Conservation (phyloP, 2,329 filamentous ascomycete species). For the Exophiala mesophila region DNA sequence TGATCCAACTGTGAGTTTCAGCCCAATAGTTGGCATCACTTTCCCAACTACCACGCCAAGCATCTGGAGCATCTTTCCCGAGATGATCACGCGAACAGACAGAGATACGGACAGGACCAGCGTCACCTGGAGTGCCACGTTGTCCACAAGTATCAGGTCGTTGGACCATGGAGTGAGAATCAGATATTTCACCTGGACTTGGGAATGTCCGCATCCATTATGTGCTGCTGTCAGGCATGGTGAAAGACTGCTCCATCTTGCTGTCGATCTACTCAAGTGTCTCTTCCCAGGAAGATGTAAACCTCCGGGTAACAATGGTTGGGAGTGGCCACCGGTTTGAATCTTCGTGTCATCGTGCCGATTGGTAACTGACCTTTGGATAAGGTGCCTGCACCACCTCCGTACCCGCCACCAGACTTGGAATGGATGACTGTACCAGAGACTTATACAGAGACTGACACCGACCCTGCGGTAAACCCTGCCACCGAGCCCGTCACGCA, state of each 20-base stretch:
- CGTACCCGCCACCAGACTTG: background rate
- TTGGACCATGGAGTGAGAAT: background rate
- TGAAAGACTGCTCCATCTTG: background rate
- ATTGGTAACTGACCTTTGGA: too few species aligned
- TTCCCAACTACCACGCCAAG: background rate
- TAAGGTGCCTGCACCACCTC: background rate
- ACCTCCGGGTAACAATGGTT: background rate
- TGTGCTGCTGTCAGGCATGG: background rate
- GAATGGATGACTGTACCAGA: background rate
- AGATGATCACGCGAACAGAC: background rate
- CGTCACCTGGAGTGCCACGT: background rate
- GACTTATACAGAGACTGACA: background rate
- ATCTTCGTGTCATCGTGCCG: too few species aligned
- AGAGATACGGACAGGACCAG: background rate
- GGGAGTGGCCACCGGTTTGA: conserved; percentile 2
- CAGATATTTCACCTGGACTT: background rate
- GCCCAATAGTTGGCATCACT: background rate
- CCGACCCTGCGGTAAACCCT: background rate
- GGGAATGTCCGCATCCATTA: background rate
- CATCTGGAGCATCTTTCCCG: background rate
- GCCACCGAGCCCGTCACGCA: background rate
- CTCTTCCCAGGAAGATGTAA: background rate
- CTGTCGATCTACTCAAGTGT: background rate
- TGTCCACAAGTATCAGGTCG: background rate
- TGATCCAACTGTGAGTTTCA: background rate